Conservation (phyloP, 805 yeast species). For the Zygosaccharomyces kombuchaensis region DNA sequence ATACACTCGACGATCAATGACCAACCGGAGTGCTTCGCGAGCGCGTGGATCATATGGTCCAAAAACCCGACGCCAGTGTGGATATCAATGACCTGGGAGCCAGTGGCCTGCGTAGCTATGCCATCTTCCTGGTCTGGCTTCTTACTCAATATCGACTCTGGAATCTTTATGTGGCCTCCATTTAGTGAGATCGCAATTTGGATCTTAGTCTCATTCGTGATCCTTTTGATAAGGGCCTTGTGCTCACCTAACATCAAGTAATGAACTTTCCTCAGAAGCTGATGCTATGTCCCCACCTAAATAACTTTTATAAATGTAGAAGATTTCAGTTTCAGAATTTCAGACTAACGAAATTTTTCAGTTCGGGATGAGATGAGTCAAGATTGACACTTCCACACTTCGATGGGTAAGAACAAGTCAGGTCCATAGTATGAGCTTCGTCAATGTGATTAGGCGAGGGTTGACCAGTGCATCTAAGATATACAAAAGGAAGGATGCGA, state of each 20-base stretch:
- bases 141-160: slow-evolving; percentile 49
- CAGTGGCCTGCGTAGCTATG: slow-evolving; percentile 67
- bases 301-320: background rate
- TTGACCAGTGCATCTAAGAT: background rate
- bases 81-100: slow-evolving; percentile 68
- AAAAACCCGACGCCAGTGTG: slow-evolving; percentile 93
- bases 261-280: background rate
- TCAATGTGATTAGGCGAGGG: background rate
- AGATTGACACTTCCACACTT: background rate
- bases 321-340: background rate
- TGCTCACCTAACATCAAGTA: slow-evolving; percentile 22
- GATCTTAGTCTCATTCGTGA: slow-evolving; percentile 91
- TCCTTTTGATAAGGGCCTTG: slow-evolving; percentile 43
- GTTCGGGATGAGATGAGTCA: slow-evolving; percentile 3
- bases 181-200: slow-evolving; percentile 78
- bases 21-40: slow-evolving; percentile 98
- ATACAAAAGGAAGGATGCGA: background rate
- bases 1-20: slow-evolving; percentile 81
- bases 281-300: background rate
- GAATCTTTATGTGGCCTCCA: slow-evolving; percentile 73
- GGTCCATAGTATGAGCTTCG: background rate
- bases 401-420: background rate
- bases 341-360: slow-evolving; percentile 3
- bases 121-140: slow-evolving; percentile 35
- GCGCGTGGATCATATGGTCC: slow-evolving; percentile 96